phyloP scores from a whole-genome alignment of 768 basidiomycete species.

The Strobilomyces dryophilus region DNA sequence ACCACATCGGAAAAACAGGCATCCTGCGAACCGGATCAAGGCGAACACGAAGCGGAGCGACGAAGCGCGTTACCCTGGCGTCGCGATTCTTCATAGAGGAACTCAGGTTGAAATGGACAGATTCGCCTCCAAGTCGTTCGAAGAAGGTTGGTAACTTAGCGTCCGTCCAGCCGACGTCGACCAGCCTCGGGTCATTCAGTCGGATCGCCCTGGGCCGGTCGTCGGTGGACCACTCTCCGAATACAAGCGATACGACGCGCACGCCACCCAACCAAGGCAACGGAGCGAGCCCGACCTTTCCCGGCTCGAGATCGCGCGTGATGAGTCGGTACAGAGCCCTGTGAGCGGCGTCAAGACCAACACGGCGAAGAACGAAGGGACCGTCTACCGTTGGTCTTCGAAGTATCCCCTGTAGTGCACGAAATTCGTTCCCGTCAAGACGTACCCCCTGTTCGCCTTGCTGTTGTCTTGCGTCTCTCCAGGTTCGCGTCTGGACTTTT shows the following conservation, averaged over 20 bases:
- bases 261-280: conserved; percentile 31
- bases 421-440: conserved; percentile 14
- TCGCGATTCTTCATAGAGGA: conserved; percentile 7
- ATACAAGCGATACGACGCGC: conserved; percentile 35
- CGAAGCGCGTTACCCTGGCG: conserved; percentile 14
- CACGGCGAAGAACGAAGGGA: background rate
- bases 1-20: conserved; percentile 19
- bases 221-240: conserved; percentile 35
- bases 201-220: conserved; percentile 28
- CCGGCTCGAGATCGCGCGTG: conserved; percentile 16
- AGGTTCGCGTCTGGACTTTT: conserved; percentile 24
- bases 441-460: conserved; percentile 39
- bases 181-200: conserved; percentile 27
- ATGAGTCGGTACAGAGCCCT: conserved; percentile 34
- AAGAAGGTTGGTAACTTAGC: conserved; percentile 28
- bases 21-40: conserved; percentile 5
- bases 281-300: conserved; percentile 30
- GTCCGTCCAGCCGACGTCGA: conserved; percentile 43
- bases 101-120: conserved; percentile 20
- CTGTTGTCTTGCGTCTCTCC: conserved; percentile 34
- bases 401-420: conserved; percentile 36
- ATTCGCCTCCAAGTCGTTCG: conserved; percentile 6
- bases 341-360: background rate
- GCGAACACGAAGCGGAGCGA: background rate
- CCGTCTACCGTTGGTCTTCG: conserved; percentile 40